These are phyloP conservation scores for Circinella umbellata DNA, from an alignment of 371 early-diverging fungal species.

Conservation along the genomic window DNA sequence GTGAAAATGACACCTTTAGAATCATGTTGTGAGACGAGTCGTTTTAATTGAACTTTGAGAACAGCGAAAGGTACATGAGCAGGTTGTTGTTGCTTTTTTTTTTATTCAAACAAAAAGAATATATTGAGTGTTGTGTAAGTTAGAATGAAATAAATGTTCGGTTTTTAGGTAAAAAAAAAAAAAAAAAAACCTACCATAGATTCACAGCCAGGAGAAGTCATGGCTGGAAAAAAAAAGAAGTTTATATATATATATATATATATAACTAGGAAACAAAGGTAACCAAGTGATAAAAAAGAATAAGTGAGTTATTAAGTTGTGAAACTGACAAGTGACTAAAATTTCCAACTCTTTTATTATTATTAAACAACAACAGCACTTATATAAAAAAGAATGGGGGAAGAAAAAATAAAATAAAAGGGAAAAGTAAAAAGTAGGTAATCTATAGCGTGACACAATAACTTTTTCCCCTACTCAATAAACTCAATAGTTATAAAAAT, in stretches of 20 bases:
- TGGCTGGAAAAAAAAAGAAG: not conserved
- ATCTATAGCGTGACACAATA: conserved; percentile 4
- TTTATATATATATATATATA: not conserved
- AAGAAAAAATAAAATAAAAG: not conserved
- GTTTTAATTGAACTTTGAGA: conserved; percentile 45
- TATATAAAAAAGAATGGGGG: not conserved
- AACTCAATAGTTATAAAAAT: too few relatives aligned
- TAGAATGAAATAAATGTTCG: too few relatives aligned
- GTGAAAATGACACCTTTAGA: conserved; percentile 44
- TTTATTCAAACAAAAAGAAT: not conserved
- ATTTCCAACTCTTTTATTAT: not conserved
- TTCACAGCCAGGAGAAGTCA: conserved; percentile 13
- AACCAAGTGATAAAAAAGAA: not conserved
- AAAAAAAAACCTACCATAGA: conserved; percentile 1
- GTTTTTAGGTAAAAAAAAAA: not conserved
- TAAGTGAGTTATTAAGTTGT: not conserved
- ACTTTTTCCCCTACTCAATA: not conserved
- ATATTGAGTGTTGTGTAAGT: too few relatives aligned
- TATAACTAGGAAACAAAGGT: not conserved
- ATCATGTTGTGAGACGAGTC: conserved; percentile 36
- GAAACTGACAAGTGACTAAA: conserved; percentile 6
- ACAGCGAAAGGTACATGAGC: conserved; percentile 45
- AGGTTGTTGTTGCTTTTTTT: conserved; percentile 8
- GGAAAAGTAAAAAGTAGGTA: not conserved
- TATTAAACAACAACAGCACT: not conserved